A percentile compares a stretch with the other conserved stretches of the same genome.
These are phyloP conservation scores for Hysterangium stoloniferum DNA, from an alignment of 768 basidiomycete species.

Conservation along the genomic window DNA sequence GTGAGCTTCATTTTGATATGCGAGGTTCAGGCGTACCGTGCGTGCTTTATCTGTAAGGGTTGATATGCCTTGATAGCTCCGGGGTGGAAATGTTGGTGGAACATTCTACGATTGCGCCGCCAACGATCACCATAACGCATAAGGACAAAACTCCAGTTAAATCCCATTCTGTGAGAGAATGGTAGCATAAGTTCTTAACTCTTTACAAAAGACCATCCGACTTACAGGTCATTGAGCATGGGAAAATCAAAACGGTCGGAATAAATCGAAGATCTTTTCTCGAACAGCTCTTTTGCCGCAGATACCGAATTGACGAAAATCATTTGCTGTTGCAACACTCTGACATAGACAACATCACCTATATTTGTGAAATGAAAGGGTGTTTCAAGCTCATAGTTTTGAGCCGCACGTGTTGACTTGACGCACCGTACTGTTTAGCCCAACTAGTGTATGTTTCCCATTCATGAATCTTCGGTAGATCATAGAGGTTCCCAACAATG, in stretches of 20 bases:
- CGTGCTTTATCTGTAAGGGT: constrained; percentile 25
- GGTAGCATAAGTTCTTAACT: background rate
- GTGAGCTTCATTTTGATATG: background rate
- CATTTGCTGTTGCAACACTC: constrained; percentile 20
- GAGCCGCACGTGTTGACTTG: too few relatives aligned
- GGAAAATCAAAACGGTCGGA: constrained; percentile 24
- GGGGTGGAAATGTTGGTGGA: constrained; percentile 21
- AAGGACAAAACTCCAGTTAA: constrained; percentile 5
- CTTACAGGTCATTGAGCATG: constrained; percentile 10
- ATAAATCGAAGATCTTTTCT: constrained; percentile 31
- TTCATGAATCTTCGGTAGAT: constrained; percentile 9
- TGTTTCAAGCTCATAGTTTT: too few relatives aligned
- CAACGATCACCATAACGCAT: constrained; percentile 10
- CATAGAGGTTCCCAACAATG: constrained; percentile 9
- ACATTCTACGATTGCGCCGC: constrained; percentile 9
- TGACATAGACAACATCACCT: constrained; percentile 20
- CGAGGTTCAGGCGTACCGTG: background rate
- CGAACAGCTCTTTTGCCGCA: constrained; percentile 29
- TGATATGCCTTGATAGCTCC: constrained; percentile 23
- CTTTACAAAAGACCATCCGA: background rate
- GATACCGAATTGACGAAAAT: constrained; percentile 29
- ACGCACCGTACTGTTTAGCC: constrained; percentile 11
- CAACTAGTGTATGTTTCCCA: constrained; percentile 10
- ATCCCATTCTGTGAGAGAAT: constrained; percentile 1
- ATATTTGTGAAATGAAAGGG: background rate